Evolutionary conservation across 2,329 filamentous ascomycete genomes (phyloP), one percentile per base, ranked within the genome.

Genomic region (Madurella mycetomatis): DNA sequence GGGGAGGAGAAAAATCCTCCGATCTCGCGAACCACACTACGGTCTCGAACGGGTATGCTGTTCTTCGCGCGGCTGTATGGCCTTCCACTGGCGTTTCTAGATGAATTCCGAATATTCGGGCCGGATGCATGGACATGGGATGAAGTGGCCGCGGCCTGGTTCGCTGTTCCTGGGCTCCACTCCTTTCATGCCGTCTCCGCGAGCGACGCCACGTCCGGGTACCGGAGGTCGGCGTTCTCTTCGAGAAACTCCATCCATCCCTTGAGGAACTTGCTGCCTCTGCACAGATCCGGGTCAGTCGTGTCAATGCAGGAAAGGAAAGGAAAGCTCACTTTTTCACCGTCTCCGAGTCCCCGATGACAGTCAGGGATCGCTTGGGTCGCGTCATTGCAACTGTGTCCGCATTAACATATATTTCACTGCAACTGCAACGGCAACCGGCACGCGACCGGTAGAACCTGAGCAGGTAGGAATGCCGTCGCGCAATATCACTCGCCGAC

Each of bases 261-360:
- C 71, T 90, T 91, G 58, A 97, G 78, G 67, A 96, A 97, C 55
- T 78, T 78, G 70, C 88, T 91, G 19, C 92, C 92, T 72, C 90
- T 95, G 64, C 62, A 61, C 34, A 53, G 56, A 64, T 63, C 46
- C 61, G 51, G 63, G 61, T 50, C 47, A 52, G 13, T 12, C 34
- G 41, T 4, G 16, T 17, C 13, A 40, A 1, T 9, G 44, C 9
- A 39, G 39, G 16, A 5, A 16, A 39, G 48, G 41, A 53, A 46
- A 58, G 32, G 39, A 41, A 56, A 56, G 56, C 88, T 81, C 77
- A 95, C 88, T 82, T 85, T 71, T 86, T 85, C 52, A 96, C 89
- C 2, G 92, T 97, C 69, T 96, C 94, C 55, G 90, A 94, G 70
- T 99, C 94, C 43, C 92, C 94, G 65, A 96, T 87, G 16, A 99